Percentiles rank a stretch among this genome's conserved stretches.
phyloP scores from a whole-genome alignment of 1,139 yeast genomes.

The Saccharomyces hybrid region DNA sequence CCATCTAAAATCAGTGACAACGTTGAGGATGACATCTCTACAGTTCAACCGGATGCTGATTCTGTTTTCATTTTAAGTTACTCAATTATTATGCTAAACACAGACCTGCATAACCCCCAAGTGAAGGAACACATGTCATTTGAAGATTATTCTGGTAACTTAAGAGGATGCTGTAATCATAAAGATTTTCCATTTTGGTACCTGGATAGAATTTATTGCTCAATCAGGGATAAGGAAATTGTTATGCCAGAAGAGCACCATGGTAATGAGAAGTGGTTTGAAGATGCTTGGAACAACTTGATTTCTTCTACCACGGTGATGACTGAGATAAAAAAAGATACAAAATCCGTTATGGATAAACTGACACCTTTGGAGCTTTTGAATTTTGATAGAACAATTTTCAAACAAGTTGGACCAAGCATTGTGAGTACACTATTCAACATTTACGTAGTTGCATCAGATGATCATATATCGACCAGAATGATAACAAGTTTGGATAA shows the following conservation, averaged over 20 bases:
- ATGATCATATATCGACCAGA: slow-evolving; percentile 80
- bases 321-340: slow-evolving; percentile 26
- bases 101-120: slow-evolving; percentile 72
- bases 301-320: slow-evolving; percentile 44
- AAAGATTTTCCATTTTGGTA: slow-evolving; percentile 84
- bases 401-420: slow-evolving; percentile 52
- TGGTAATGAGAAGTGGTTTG: slow-evolving; percentile 79
- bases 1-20: slow-evolving; percentile 20
- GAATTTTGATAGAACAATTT: slow-evolving; percentile 62
- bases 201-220: slow-evolving; percentile 66
- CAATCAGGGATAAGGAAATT: slow-evolving; percentile 80
- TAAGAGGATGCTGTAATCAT: slow-evolving; percentile 67
- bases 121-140: slow-evolving; percentile 81
- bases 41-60: slow-evolving; percentile 62
- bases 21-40: slow-evolving; percentile 32
- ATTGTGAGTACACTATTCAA: slow-evolving; percentile 62
- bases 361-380: slow-evolving; percentile 31
- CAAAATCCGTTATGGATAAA: slow-evolving; percentile 17
- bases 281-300: slow-evolving; percentile 84
- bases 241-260: slow-evolving; percentile 97
- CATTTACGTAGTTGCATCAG: slow-evolving; percentile 81
- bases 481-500: slow-evolving; percentile 85
- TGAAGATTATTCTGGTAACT: slow-evolving; percentile 70
- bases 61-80: slow-evolving; percentile 66
- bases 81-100: slow-evolving; percentile 69